Evolutionary conservation across 768 basidiomycete genomes (phyloP), one percentile per base, ranked within the genome.

Genomic region (Paxillus ammoniavirescens): DNA sequence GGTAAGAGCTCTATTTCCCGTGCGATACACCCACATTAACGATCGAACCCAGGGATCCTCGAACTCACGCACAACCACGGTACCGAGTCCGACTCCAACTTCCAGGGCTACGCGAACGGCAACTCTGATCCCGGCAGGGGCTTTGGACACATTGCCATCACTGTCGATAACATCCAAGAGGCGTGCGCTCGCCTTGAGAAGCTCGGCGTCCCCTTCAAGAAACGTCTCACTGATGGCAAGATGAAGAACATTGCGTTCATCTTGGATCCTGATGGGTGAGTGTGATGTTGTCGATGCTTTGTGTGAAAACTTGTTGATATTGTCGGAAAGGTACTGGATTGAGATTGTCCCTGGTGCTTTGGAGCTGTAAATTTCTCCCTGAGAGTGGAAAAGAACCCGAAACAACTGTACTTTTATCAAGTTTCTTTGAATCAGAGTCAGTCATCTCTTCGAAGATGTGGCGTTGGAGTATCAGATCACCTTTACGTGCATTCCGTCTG

Each of bases 41-140:
- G 33, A 21, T 36, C n/a, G 12, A 5, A 18, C 49, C n/a, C 60
- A 89, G 88, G 86, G 49, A 72, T 94, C 59, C 81, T 93, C 54
- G 91, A 95, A 68, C 78, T 93, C 46, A 93, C 89, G 2, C 85
- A 89, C 74, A 93, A 94, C 76, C 91, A 93, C 68, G 92, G 94
- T 51, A 91, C 92, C 52, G 96, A 98, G 73, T 75, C 72, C 51
- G 88, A 95, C 66, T 61, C 83, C 48, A 72, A 71, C 57, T 94
- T 94, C 77, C 68, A 83, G 61, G 94, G 92, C 35, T 98, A 97
- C 68, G 78, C 84, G 9, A 87, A 70, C 62, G 96, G 96, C 1
- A 99, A 99, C 73, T 67, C 81, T 4, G 93, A 95, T 4, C 88
- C 90, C 4, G 85, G 87, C 28, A 77, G 77, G 51, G 82, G 69